Evolutionary conservation across 73 alveolate species (phyloP).

Genomic region (Symbiodinium pilosum): DNA sequence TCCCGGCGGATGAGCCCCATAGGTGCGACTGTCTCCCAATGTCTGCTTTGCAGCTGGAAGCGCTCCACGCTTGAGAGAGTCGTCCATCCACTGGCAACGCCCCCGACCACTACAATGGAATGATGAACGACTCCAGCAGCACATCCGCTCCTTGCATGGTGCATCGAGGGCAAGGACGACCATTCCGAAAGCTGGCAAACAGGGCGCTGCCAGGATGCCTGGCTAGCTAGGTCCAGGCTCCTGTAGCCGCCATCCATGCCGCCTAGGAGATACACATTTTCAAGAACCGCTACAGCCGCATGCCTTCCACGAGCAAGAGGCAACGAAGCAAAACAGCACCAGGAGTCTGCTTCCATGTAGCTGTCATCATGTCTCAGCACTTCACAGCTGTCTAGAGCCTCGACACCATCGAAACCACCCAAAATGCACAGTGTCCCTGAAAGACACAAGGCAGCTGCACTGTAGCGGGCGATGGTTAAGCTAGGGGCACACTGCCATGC

Average conservation of each 20-base stretch:
- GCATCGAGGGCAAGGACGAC: conserved; percentile 44
- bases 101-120: conserved; percentile 32
- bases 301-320: conserved; percentile 63
- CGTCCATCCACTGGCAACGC: conserved; percentile 83
- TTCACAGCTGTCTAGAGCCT: conserved; percentile 33
- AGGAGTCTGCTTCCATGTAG: not conserved
- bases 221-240: not conserved
- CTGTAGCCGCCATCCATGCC: conserved; percentile 84
- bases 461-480: conserved; percentile 31
- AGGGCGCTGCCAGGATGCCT: not conserved
- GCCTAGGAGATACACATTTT: conserved; percentile 24
- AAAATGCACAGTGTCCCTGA: not conserved
- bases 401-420: conserved; percentile 77
- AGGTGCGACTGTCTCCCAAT: conserved; percentile 39
- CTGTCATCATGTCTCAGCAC: not conserved
- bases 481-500: conserved; percentile 28
- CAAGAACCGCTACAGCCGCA: conserved; percentile 61
- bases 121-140: conserved; percentile 45
- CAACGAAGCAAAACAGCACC: not conserved
- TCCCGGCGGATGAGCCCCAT: conserved; percentile 83
- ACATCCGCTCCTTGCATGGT: conserved; percentile 49
- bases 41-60: conserved; percentile 15
- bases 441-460: conserved; percentile 55
- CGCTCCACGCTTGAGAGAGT: conserved; percentile 69
- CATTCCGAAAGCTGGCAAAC: not conserved